phyloP scores from a whole-genome alignment of 305 asterid genomes.

The Withania somnifera region DNA sequence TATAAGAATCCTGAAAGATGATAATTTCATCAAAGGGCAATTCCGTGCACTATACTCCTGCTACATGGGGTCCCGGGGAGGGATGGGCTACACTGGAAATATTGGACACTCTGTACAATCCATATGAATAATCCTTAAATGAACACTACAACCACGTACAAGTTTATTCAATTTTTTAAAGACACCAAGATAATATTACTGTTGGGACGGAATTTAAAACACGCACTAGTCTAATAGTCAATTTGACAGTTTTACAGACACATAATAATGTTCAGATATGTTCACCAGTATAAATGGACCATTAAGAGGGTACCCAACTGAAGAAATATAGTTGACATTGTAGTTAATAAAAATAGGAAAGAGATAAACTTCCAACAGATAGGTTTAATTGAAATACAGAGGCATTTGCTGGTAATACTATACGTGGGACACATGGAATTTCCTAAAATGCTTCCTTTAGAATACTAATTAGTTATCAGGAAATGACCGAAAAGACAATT shows the following conservation, averaged over 20 bases:
- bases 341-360: not conserved
- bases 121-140: not conserved
- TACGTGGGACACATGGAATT: not conserved
- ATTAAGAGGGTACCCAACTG: not conserved
- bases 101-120: not conserved
- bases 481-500: not conserved
- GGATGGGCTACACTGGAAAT: not conserved
- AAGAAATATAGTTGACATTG: not conserved
- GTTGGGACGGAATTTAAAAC: not conserved
- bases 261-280: not conserved
- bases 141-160: not conserved
- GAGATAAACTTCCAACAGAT: not conserved
- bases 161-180: not conserved
- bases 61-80: not conserved
- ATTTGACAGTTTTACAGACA: not conserved
- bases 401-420: not conserved
- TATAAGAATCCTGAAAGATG: not conserved
- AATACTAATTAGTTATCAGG: not conserved
- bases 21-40: not conserved
- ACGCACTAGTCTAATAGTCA: not conserved
- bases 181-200: not conserved
- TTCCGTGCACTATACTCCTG: not conserved
- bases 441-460: not conserved
- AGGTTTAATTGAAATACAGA: not conserved
- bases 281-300: not conserved